Conservation (phyloP, 441 rosid species). For the Kokia cookei region DNA sequence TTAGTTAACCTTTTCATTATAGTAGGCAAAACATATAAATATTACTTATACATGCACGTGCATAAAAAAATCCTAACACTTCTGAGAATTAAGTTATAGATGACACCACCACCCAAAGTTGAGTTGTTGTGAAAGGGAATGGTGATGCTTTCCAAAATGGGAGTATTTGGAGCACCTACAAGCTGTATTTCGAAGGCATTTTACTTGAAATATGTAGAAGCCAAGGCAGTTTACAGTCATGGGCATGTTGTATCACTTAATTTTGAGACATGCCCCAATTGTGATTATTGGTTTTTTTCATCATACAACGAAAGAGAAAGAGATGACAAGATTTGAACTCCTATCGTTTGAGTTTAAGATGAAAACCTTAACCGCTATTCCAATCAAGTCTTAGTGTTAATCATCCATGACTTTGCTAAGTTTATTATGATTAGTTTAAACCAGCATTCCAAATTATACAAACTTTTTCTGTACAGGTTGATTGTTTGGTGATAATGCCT, state of each 20-base stretch:
- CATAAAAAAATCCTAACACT: too few species aligned
- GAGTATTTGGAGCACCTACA: neutral
- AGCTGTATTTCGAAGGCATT: neutral
- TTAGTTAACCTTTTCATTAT: too few species aligned
- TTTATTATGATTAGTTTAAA: neutral
- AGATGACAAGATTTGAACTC: too few species aligned
- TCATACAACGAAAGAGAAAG: too few species aligned
- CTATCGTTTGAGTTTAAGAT: too few species aligned
- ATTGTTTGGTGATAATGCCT: conserved; percentile 11
- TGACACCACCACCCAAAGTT: neutral
- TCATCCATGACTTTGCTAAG: neutral
- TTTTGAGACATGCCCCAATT: neutral
- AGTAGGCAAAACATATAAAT: too few species aligned
- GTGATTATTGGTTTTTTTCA: neutral
- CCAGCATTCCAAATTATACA: neutral
- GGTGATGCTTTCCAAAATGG: neutral
- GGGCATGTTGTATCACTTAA: neutral
- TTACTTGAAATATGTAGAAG: neutral
- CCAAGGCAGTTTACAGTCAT: neutral
- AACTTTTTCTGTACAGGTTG: conserved; percentile 41
- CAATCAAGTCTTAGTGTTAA: neutral
- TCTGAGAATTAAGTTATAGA: neutral
- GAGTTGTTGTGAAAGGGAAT: neutral
- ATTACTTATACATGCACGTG: too few species aligned
- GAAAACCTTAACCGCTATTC: neutral